These are phyloP conservation scores for Ceratonia siliqua DNA, from an alignment of 306 rosid genomes.

Conservation along the genomic window DNA sequence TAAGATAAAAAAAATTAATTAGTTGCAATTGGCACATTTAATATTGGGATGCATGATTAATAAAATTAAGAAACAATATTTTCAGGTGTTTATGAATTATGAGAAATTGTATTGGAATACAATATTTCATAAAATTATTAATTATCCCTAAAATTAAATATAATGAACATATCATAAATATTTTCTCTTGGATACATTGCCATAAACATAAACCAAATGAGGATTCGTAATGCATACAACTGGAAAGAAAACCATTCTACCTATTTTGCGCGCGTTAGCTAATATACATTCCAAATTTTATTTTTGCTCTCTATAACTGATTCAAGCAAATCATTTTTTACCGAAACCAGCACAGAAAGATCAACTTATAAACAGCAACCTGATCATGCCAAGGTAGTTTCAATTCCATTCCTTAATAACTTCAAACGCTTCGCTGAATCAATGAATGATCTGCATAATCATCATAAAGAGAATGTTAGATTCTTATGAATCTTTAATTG, in stretches of 20 bases:
- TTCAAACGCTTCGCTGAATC: conserved; percentile 39
- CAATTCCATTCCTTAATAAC: conserved; percentile 34
- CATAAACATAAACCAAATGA: not conserved
- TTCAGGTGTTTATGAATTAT: too few species aligned
- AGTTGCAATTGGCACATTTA: too few species aligned
- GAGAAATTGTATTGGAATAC: too few species aligned
- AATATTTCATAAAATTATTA: too few species aligned
- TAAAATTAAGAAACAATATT: too few species aligned
- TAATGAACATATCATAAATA: not conserved
- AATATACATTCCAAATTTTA: not conserved
- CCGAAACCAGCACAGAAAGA: conserved; percentile 30
- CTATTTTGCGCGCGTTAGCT: too few species aligned
- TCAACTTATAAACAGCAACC: not conserved
- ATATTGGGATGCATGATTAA: not conserved
- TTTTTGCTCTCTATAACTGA: conserved; percentile 15
- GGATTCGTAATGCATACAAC: not conserved
- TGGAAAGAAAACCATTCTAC: not conserved
- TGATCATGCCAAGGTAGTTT: conserved; percentile 5
- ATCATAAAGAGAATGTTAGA: conserved; percentile 23
- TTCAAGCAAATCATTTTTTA: not conserved
- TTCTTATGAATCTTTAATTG: not conserved
- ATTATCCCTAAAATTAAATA: not conserved
- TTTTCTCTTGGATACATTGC: not conserved
- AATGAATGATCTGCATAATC: conserved; percentile 48
- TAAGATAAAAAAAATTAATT: too few species aligned